A percentile compares a stretch with the other conserved stretches of the same genome.
These are phyloP conservation scores for Scytalidium sp. DNA, from an alignment of 2,329 filamentous ascomycete species.

Conservation along the genomic window DNA sequence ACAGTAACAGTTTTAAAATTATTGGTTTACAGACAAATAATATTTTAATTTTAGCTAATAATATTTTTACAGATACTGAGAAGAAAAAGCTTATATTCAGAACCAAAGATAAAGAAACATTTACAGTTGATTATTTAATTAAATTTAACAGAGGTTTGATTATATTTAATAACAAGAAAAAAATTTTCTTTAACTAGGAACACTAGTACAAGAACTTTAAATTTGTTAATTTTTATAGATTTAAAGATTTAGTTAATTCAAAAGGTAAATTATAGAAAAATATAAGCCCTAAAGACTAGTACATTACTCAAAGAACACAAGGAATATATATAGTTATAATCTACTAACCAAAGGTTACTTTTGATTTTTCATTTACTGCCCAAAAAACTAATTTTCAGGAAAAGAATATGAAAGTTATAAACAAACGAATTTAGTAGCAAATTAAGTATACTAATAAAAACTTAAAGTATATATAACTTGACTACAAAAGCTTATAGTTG, in stretches of 20 bases:
- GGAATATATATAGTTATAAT: slow-evolving; percentile 1
- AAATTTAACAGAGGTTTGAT: background rate
- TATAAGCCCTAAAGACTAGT: background rate
- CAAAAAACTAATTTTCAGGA: background rate
- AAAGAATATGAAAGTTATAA: background rate
- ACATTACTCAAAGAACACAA: slow-evolving; percentile 3
- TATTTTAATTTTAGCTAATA: slow-evolving; percentile 8
- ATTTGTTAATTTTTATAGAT: no score
- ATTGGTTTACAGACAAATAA: slow-evolving; percentile 11
- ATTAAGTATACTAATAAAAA: background rate
- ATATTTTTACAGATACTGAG: slow-evolving; percentile 1
- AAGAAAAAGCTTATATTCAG: slow-evolving; percentile 7
- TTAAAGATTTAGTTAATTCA: no score
- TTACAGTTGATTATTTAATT: background rate
- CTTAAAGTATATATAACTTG: background rate
- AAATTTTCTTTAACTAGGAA: no score
- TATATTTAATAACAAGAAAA: no score
- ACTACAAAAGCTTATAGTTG: slow-evolving; percentile 2
- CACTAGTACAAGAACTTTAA: no score
- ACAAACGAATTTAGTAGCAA: background rate
- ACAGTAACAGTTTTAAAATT: slow-evolving; percentile 2
- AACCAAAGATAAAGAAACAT: slow-evolving; percentile 4
- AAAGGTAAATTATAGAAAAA: no score
- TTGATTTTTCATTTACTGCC: background rate
- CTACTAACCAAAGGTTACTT: background rate